A percentile compares a stretch with the other conserved stretches of the same genome.
phyloP scores from a whole-genome alignment of 345 rosid species.

The Salix viminalis region DNA sequence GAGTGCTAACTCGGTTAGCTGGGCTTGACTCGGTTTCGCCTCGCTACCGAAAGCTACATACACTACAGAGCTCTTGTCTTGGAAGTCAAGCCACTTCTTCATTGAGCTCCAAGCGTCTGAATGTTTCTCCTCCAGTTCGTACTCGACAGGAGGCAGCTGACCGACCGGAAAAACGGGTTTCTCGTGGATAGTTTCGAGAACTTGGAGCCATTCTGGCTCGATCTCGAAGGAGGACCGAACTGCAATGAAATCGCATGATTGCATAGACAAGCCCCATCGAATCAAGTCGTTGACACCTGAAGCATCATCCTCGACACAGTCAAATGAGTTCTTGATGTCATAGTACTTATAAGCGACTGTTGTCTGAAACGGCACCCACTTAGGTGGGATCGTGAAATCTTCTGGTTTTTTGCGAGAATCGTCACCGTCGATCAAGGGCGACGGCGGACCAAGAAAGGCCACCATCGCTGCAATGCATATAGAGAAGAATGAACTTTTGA shows the following conservation, averaged over 20 bases:
- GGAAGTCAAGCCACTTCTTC: slow-evolving; percentile 7
- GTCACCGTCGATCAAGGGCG: background rate
- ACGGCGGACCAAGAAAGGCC: background rate
- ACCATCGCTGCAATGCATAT: background rate
- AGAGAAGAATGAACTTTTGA: background rate
- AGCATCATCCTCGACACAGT: background rate
- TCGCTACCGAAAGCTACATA: slow-evolving; percentile 14
- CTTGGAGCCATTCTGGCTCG: background rate
- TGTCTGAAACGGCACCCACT: slow-evolving; percentile 6
- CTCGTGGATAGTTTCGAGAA: background rate
- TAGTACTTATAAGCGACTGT: background rate
- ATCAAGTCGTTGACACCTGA: background rate
- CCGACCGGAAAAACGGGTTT: slow-evolving; percentile 2
- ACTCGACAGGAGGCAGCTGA: background rate
- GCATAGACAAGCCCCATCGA: background rate
- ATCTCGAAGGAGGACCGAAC: background rate
- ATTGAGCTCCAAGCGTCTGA: background rate
- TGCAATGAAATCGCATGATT: background rate
- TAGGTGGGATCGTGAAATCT: slow-evolving; percentile 6
- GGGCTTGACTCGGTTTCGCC: background rate
- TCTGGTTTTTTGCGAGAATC: background rate
- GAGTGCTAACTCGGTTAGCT: slow-evolving; percentile 5
- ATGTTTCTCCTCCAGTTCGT: background rate
- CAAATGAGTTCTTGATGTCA: background rate
- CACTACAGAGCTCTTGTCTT: background rate